phyloP scores from a whole-genome alignment of 2,329 filamentous ascomycete species.

The Arthrobotrys pseudoclavata region DNA sequence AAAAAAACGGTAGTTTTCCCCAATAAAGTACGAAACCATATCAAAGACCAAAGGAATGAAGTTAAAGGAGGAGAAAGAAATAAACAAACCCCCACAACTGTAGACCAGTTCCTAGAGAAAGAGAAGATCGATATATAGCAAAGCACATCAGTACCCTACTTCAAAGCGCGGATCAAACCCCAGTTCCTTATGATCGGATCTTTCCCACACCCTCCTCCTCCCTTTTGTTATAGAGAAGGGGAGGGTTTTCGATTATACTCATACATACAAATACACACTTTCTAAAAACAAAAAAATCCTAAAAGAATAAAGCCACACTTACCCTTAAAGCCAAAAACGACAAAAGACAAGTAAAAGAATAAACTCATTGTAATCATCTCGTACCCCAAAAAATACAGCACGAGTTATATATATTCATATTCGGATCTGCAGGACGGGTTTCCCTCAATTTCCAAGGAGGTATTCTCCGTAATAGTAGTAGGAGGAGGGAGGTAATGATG shows the following conservation, averaged over 20 bases:
- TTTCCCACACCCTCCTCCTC: background rate
- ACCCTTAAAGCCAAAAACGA: background rate
- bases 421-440: background rate
- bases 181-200: background rate
- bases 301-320: background rate
- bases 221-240: background rate
- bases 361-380: background rate
- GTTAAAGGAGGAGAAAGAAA: background rate
- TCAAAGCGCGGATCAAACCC: too few species aligned
- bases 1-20: background rate
- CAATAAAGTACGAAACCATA: background rate
- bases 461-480: background rate
- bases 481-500: background rate
- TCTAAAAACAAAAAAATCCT: background rate
- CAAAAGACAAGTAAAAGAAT: background rate
- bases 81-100: background rate
- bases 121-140: background rate
- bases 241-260: background rate
- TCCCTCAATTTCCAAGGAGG: background rate
- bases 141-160: background rate
- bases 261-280: conserved; percentile 1
- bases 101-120: conserved; percentile 7
- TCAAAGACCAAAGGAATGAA: background rate
- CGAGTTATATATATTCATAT: conserved; percentile 16
- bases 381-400: background rate